phyloP scores from a whole-genome alignment of 1,284 basidiomycete species.

The Leccinum pachyderme region DNA sequence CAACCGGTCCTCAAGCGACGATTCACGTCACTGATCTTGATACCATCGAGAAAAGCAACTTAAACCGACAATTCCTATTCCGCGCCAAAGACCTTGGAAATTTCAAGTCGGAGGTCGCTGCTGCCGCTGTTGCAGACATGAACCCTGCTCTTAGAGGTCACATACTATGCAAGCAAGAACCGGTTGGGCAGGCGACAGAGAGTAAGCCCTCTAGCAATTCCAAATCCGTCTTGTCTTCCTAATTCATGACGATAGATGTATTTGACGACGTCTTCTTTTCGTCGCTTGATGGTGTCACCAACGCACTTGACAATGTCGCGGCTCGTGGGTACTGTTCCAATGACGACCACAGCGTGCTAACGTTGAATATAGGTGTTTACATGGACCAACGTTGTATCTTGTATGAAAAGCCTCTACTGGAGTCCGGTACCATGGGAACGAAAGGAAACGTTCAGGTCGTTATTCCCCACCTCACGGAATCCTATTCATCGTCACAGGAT shows the following conservation, averaged over 20 bases:
- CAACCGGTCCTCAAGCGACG: slow-evolving; percentile 73
- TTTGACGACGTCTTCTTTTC: slow-evolving; percentile 92
- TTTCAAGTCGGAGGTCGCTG: slow-evolving; percentile 97
- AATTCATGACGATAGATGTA: slow-evolving; percentile 52
- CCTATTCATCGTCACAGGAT: slow-evolving; percentile 97
- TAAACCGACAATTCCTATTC: slow-evolving; percentile 99
- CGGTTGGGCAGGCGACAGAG: slow-evolving; percentile 93
- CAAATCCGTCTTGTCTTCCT: slow-evolving; percentile 2
- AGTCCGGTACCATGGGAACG: slow-evolving; percentile 97
- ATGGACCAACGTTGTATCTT: slow-evolving; percentile 99
- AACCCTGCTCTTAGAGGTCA: slow-evolving; percentile 91
- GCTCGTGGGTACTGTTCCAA: slow-evolving; percentile 63
- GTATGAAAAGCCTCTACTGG: slow-evolving; percentile 94
- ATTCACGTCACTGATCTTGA: slow-evolving; percentile 98
- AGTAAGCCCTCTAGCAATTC: slow-evolving; percentile 50
- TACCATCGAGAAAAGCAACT: slow-evolving; percentile 98
- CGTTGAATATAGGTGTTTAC: slow-evolving; percentile 71
- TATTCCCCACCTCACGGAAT: slow-evolving; percentile 94
- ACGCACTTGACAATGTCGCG: slow-evolving; percentile 97
- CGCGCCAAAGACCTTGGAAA: slow-evolving; percentile 95
- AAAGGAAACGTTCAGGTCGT: slow-evolving; percentile 99
- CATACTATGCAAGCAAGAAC: slow-evolving; percentile 89
- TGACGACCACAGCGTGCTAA: slow-evolving; percentile 3
- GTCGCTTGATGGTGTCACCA: slow-evolving; percentile 93
- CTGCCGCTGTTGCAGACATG: slow-evolving; percentile 92